Conservation (phyloP, 352 stramenopile species). For the Phytopythium aichiense region DNA sequence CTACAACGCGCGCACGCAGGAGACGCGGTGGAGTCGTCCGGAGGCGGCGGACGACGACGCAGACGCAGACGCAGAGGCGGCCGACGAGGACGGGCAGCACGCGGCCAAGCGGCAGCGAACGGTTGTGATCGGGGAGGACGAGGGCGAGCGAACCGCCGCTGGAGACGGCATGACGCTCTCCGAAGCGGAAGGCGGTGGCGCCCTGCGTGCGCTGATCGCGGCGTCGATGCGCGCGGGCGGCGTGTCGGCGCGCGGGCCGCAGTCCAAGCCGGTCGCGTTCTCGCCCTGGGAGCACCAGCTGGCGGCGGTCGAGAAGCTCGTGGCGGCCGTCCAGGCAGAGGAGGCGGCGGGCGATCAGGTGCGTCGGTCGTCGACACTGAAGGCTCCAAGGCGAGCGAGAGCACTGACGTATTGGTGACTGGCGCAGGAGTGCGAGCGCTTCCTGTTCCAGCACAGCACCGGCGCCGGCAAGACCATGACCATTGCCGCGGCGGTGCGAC, state of each 20-base stretch:
- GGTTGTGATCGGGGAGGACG: not conserved
- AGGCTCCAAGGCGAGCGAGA: not conserved
- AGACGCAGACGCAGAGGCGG: not conserved
- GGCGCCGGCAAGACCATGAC: conserved; percentile 80
- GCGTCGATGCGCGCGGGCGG: conserved; percentile 58
- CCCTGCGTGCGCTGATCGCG: conserved; percentile 23
- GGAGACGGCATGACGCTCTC: not conserved
- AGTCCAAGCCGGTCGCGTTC: conserved; percentile 24
- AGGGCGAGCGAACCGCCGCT: conserved; percentile 10
- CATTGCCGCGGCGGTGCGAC: conserved; percentile 52
- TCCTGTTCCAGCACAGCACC: conserved; percentile 79
- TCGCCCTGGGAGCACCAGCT: conserved; percentile 66
- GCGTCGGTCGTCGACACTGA: not conserved
- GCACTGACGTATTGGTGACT: not conserved
- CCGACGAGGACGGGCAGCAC: not conserved
- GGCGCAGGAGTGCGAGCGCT: conserved; percentile 24
- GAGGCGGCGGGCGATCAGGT: not conserved
- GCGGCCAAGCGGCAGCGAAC: not conserved
- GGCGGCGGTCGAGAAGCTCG: conserved; percentile 45
- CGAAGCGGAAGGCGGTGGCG: not conserved
- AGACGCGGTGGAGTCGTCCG: conserved; percentile 45
- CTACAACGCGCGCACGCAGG: conserved; percentile 39
- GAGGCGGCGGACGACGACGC: not conserved
- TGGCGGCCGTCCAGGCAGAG: conserved; percentile 34
- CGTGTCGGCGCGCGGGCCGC: conserved; percentile 23